Base-by-base conservation (phyloP, 257 asterid species). In the Gynochthodes officinalis region DNA sequence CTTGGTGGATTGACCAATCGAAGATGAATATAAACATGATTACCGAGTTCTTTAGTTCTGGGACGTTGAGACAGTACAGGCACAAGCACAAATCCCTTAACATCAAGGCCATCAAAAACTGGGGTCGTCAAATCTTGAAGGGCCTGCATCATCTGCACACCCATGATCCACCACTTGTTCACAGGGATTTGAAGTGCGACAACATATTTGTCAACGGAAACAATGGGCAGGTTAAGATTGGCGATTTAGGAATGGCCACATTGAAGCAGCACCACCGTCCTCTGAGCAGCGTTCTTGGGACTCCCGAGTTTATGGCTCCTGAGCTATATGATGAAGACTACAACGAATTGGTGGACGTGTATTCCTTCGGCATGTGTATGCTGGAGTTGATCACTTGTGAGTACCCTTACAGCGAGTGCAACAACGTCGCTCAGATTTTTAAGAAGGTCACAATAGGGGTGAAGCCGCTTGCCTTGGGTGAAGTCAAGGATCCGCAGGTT, bases 331-430 rank as follows among this genome's bases (percentile, higher is more conserved):
- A 81, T 12, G 88, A 79, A 72, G 84, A 78, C 65, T 82, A 86
- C 49, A 61, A 81, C 2, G 86, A 87, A 49, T 72, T 75, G n/a
- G 91, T 81, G 3, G 89, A 81, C 40, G 23, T 82, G 3, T 87
- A 81, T 70, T 73, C 91, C 3, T 84, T 84, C 18, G 91, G 91
- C 3, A 73, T 87, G 89, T 87, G 88, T 69, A 67, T 87, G 72
- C 52, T 87, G 69, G 91, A 83, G 65, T 11, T 87, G 76, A 74
- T 69, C 19, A 82, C 86, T 11, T 68, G 60, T 18, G 85, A 87
- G 16, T 79, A 44, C 58, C 88, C 86, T 2, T 87, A 79, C 40
- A 70, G 65, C 2, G 85, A 84, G 74, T 87, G 86, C 71, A 74
- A 65, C 5, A 79, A 74, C 43, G 77, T 70, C 2, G 78, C 76